These are phyloP conservation scores for Didymella glomerata DNA, from an alignment of 2,329 filamentous ascomycete genomes.

Conservation along the genomic window DNA sequence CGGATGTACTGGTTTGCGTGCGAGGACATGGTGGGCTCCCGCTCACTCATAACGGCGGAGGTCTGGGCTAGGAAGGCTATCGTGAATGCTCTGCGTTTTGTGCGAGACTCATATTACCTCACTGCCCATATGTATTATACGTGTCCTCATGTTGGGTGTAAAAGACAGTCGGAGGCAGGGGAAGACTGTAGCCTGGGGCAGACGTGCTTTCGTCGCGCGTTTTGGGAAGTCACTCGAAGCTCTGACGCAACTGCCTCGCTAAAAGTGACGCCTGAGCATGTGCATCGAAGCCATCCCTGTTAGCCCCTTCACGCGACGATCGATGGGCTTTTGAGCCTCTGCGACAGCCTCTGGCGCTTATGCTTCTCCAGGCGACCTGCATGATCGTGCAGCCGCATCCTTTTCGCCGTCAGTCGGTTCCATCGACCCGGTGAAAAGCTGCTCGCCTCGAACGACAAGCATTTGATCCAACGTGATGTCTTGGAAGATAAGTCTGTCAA, in stretches of 20 bases:
- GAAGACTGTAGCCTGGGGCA: conserved; percentile 31
- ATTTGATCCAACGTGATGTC: neutral
- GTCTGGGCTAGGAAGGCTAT: conserved; percentile 2
- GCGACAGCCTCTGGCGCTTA: neutral
- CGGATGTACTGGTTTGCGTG: conserved; percentile 56
- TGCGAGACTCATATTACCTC: conserved; percentile 28
- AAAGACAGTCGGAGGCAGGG: conserved; percentile 11
- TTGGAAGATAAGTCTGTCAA: too few relatives aligned
- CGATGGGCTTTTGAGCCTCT: conserved; percentile 11
- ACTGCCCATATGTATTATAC: conserved; percentile 10
- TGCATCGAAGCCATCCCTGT: conserved; percentile 10
- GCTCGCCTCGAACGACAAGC: neutral
- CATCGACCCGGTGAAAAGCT: neutral
- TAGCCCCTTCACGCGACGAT: conserved; percentile 1
- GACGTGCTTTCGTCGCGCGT: conserved; percentile 23
- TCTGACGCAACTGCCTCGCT: conserved; percentile 43
- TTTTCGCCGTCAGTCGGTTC: conserved; percentile 1
- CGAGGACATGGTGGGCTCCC: conserved; percentile 37
- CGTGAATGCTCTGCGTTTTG: neutral
- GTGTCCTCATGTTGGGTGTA: conserved; percentile 21
- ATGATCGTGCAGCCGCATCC: conserved; percentile 1
- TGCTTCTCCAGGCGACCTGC: neutral
- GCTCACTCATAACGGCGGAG: conserved; percentile 32
- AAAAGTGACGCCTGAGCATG: conserved; percentile 31
- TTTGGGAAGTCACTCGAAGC: conserved; percentile 30